Evolutionary conservation across 805 yeast genomes (phyloP).

Genomic region (Sugiyamaella mastotermitis): DNA sequence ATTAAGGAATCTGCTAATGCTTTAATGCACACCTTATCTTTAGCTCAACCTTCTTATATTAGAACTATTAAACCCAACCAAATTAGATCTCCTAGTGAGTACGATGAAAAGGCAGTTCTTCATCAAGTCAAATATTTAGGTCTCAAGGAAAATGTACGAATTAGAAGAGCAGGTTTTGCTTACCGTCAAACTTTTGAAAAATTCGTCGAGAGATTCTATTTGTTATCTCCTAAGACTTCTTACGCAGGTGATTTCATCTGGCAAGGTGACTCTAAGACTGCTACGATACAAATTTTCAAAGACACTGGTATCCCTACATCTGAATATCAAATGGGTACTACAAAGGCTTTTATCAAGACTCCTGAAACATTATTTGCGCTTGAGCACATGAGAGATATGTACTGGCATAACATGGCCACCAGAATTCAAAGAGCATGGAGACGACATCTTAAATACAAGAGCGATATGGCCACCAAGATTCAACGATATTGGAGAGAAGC

Average conservation of each 20-base stretch:
- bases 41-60: constrained; percentile 91
- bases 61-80: constrained; percentile 98
- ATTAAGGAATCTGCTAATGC: constrained; percentile 88
- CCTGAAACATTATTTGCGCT: constrained; percentile 95
- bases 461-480: constrained; percentile 75
- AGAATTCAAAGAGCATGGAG: constrained; percentile 97
- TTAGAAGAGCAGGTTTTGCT: constrained; percentile 98
- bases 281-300: constrained; percentile 45
- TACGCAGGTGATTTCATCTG: constrained; percentile 80
- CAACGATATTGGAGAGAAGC: constrained; percentile 80
- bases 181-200: constrained; percentile 95
- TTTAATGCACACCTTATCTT: constrained; percentile 80
- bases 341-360: constrained; percentile 90
- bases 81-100: constrained; percentile 83
- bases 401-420: constrained; percentile 98
- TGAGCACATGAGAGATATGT: constrained; percentile 93
- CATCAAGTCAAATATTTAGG: constrained; percentile 96
- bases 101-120: constrained; percentile 80
- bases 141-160: constrained; percentile 92
- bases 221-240: constrained; percentile 81
- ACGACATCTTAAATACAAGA: constrained; percentile 69
- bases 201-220: constrained; percentile 88
- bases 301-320: constrained; percentile 65
- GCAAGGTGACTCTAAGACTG: constrained; percentile 53
- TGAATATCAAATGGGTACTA: constrained; percentile 87